These are phyloP conservation scores for Fusarium fracticaudum DNA, from an alignment of 2,329 filamentous ascomycete genomes.

Conservation along the genomic window DNA sequence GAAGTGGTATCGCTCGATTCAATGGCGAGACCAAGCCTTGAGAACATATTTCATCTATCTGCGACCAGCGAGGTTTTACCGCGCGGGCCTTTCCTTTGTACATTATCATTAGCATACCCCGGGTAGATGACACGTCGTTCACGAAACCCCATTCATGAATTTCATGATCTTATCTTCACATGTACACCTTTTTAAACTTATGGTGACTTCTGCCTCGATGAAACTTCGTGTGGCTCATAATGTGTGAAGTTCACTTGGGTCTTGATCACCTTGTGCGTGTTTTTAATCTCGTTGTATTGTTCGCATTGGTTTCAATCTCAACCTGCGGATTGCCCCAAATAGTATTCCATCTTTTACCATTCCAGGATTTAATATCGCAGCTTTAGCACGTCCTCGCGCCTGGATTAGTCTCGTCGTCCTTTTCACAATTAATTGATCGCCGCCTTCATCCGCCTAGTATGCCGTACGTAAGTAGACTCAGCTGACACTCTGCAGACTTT, in stretches of 20 bases:
- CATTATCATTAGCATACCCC: slow-evolving; percentile 34
- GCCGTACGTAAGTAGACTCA: neutral
- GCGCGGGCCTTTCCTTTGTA: slow-evolving; percentile 25
- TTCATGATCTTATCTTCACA: neutral
- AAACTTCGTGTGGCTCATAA: neutral
- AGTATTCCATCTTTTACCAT: neutral
- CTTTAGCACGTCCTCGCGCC: neutral
- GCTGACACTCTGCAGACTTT: neutral
- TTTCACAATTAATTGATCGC: neutral
- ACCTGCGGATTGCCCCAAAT: neutral
- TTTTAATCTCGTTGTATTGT: neutral
- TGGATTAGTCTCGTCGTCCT: neutral
- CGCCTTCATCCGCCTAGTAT: neutral
- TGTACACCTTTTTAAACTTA: neutral
- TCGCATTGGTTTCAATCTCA: neutral
- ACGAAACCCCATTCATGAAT: slow-evolving; percentile 21
- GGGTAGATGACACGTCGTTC: slow-evolving; percentile 20
- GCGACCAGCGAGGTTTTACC: neutral
- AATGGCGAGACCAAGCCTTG: slow-evolving; percentile 42
- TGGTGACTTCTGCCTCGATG: neutral
- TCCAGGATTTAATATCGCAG: neutral
- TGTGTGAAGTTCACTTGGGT: neutral
- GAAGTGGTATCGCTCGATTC: slow-evolving; percentile 55
- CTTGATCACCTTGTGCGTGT: neutral
- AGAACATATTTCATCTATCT: neutral